Evolutionary conservation across 2,329 filamentous ascomycete species (phyloP).

Genomic region (Lojkania enalia): DNA sequence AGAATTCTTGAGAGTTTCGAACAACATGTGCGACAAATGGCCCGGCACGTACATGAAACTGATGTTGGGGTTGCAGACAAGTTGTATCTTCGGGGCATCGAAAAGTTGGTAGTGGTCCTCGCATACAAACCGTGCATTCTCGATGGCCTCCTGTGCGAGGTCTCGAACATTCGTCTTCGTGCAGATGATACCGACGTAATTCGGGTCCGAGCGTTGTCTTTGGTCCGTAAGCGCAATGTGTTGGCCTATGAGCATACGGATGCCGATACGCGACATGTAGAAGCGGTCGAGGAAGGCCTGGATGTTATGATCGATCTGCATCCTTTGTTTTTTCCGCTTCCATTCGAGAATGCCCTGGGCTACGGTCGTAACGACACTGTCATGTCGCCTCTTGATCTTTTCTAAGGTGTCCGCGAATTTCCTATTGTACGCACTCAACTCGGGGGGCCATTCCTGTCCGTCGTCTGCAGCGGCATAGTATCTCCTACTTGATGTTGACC

Average conservation of each 20-base stretch:
- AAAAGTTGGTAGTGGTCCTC: conserved; percentile 98
- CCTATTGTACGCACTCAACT: conserved; percentile 91
- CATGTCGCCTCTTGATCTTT: conserved; percentile 92
- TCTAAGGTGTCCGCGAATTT: conserved; percentile 86
- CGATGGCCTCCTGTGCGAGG: conserved; percentile 93
- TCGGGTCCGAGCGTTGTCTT: conserved; percentile 82
- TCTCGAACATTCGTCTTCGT: conserved; percentile 97
- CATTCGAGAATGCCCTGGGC: conserved; percentile 98
- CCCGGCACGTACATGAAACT: conserved; percentile 99
- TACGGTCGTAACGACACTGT: conserved; percentile 96
- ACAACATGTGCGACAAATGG: conserved; percentile 99
- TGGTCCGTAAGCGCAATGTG: conserved; percentile 97
- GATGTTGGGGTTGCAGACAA: conserved; percentile 90
- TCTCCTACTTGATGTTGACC: conserved; percentile 58
- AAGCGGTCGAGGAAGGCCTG: conserved; percentile 98
- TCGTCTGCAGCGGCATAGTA: conserved; percentile 96
- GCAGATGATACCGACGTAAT: conserved; percentile 98
- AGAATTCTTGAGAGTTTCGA: conserved; percentile 98
- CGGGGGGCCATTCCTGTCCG: conserved; percentile 85
- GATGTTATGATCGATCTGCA: conserved; percentile 98
- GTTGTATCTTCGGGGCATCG: conserved; percentile 92
- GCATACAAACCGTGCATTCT: conserved; percentile 98
- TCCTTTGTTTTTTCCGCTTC: conserved; percentile 92
- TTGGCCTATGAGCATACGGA: conserved; percentile 98
- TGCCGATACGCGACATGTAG: conserved; percentile 99